Percentiles rank a stretch among this genome's conserved stretches.
Conservation (phyloP, 164 flowering plant species). For the Vitis amurensis region DNA sequence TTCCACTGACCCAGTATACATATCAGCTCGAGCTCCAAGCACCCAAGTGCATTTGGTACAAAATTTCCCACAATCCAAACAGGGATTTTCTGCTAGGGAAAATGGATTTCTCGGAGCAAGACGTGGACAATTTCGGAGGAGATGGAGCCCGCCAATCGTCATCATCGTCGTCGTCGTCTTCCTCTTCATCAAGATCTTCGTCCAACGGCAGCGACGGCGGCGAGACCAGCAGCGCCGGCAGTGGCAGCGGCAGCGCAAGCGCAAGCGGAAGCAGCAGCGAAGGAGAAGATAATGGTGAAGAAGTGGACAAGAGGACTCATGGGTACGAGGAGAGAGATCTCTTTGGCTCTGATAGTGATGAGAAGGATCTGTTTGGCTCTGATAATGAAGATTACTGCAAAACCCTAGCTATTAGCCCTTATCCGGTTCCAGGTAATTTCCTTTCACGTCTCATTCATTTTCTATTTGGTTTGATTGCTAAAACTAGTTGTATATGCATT, state of each 20-base stretch:
- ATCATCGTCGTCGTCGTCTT: conserved; percentile 50
- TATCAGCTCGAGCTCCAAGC: neutral
- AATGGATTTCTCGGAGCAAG: conserved; percentile 61
- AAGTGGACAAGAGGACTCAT: conserved; percentile 1
- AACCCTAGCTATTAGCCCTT: conserved; percentile 62
- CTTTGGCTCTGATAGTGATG: conserved; percentile 34
- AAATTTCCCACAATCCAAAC: too few species aligned
- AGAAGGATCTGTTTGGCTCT: conserved; percentile 79
- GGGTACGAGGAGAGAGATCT: conserved; percentile 7
- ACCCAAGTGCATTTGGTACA: too few species aligned
- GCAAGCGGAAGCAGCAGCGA: conserved; percentile 44
- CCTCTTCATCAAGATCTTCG: conserved; percentile 48
- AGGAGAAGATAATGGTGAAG: conserved; percentile 30
- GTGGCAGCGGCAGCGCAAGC: conserved; percentile 37
- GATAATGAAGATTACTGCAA: conserved; percentile 81
- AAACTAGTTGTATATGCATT: too few species aligned
- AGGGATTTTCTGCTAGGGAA: neutral
- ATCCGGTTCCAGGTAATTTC: conserved; percentile 62
- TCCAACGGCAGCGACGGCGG: conserved; percentile 38
- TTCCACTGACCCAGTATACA: too few species aligned
- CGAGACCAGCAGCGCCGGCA: conserved; percentile 24
- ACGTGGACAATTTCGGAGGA: conserved; percentile 62
- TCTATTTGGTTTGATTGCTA: neutral
- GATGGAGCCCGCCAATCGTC: conserved; percentile 27
- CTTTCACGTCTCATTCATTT: neutral